Evolutionary conservation across 306 rosid genomes (phyloP), one percentile per base, ranked within the genome.

Genomic region (Boehmeria nivea): DNA sequence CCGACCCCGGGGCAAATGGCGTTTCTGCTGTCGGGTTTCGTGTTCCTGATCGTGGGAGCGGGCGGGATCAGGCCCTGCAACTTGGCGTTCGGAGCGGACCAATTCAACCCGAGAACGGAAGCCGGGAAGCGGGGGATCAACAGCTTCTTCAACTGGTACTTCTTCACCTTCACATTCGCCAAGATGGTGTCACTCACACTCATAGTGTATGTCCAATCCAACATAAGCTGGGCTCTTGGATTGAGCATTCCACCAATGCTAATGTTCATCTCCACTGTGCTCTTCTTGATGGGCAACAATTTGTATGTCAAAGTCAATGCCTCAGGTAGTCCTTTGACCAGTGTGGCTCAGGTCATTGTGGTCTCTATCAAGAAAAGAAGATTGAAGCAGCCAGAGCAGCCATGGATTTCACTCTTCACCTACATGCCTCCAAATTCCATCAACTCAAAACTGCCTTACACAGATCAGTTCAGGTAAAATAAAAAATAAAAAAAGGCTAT

Each of bases 91-190:
- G 97, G 97, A 33, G 95, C 83, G 1, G 97, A 90, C 72, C 97
- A 90, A 71, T 90, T 84, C 72, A 57, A 90, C 39, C 91, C 88
- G 4, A 78, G 75, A 0, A 81, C 94, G 24, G 94, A 86, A 16
- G 63, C 90, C 33, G 94, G 97, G 11, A 86, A 84, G 42, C 81
- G 66, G 27, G 97, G 95, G 8, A 69, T 90, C 42, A 80, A 82
- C 22, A 86, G 95, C 65, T 90, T 86, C 77, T 84, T 90, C 85
- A 90, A 90, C 75, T 90, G 95, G 98, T 90, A 86, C 44, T 66
- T 83, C 16, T 81, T 87, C 63, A 78, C 91, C 59, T 70, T 62
- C 79, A 84, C 94, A 33, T 73, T 84, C 60, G 91, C 94, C 12
- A 80, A 76, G 28, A 69, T 87, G 86, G 58, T 84, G 4, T 78